Base-by-base conservation (phyloP, 495 filamentous ascomycete genomes). In the Lepidopterella palustris region DNA sequence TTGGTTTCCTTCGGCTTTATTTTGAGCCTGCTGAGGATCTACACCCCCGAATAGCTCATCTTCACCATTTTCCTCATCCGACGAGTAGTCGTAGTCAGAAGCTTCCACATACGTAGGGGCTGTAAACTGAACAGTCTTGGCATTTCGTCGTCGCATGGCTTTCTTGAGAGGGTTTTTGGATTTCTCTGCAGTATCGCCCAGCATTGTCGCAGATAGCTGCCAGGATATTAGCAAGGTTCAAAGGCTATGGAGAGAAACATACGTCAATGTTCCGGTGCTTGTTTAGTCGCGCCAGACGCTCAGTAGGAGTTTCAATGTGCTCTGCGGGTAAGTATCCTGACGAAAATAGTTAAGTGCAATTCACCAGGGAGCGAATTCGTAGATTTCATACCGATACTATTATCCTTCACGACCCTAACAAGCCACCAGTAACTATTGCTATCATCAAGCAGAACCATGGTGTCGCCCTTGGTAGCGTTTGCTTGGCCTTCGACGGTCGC, bases 401-500 rank as follows among this genome's bases (percentile, higher is more conserved):
- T 90, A 72, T 97, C 95, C 73, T 97, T 96, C 11, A 96, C 91
- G 20, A 99, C 89, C 53, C 92, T 81, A 13, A 99, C 93, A 39
- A 99, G 82, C 93, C 93, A 99, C 93, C 93, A 99, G 71, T 99
- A 99, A 72, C 91, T 96, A 76, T 99, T 99, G 71, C 90, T 96
- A 67, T 99, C 93, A 71, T 97, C 93, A n/a, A 99, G 81, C 40
- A 99, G 83, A n/a, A 97, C 91, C 93, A 99, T 99, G 15, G 92
- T 97, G 68, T 99, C 93, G 29, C 93, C 93, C 77, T 99, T 99
- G 9, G 89, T 90, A 48, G 93, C 93, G 78, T 97, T 97, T 58
- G 93, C 93, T 74, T 99, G 93, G 5, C 93, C 93, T 74, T 99
- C 95, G 53, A 97, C 93, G 0, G 92, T 97, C 31, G 93, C 93